Conservation (phyloP, 1,284 basidiomycete species). For the Ganoderma leucocontextum region DNA sequence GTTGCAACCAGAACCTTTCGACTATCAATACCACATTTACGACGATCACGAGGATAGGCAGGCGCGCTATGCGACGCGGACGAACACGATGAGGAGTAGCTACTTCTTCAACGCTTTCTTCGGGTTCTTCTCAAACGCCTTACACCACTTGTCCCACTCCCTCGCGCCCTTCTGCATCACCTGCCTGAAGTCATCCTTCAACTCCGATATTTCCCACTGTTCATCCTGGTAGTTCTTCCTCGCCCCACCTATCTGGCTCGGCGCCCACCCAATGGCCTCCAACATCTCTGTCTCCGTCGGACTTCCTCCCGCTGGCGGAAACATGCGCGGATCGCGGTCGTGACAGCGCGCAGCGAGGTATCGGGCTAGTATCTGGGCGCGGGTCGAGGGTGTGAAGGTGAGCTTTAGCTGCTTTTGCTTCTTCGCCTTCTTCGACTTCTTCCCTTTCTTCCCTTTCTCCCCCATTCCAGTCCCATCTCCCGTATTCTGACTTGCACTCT, state of each 20-base stretch:
- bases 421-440: background rate
- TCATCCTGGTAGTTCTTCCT: background rate
- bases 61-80: too few relatives aligned
- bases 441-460: background rate
- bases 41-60: too few relatives aligned
- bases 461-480: background rate
- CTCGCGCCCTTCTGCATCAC: constrained; percentile 9
- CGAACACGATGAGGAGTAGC: too few relatives aligned
- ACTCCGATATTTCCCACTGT: constrained; percentile 10
- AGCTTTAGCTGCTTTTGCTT: constrained; percentile 11
- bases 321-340: constrained; percentile 6
- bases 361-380: constrained; percentile 1
- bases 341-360: constrained; percentile 9
- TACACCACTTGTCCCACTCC: constrained; percentile 12
- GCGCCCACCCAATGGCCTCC: constrained; percentile 10
- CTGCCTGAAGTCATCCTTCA: constrained; percentile 5
- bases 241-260: constrained; percentile 4
- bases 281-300: constrained; percentile 11
- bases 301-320: constrained; percentile 6
- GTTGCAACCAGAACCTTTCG: too few relatives aligned
- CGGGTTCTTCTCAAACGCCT: constrained; percentile 11
- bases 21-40: too few relatives aligned
- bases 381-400: constrained; percentile 8
- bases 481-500: background rate
- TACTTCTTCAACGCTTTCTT: constrained; percentile 9